Conservation (phyloP, 441 rosid genomes). For the Gossypium trilobum region DNA sequence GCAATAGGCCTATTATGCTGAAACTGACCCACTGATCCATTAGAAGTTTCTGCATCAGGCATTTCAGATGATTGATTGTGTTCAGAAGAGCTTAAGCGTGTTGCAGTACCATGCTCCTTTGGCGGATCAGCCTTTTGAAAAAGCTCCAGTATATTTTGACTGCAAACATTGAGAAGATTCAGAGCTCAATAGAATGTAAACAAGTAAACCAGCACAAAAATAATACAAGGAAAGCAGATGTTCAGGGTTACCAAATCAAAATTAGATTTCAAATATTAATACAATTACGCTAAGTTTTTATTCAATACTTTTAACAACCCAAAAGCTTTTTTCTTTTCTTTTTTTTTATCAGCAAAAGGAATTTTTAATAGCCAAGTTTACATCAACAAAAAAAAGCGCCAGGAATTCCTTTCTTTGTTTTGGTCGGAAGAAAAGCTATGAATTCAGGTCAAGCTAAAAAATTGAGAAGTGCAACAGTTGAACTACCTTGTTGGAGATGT, state of each 20-base stretch:
- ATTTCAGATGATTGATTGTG: conserved; percentile 31
- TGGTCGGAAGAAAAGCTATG: not conserved
- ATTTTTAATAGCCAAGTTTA: not conserved
- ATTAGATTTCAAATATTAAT: not conserved
- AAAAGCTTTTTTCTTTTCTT: not conserved
- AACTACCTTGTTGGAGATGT: conserved; percentile 47
- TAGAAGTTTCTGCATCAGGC: conserved; percentile 43
- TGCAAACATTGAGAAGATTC: conserved; percentile 23
- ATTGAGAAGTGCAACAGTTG: not conserved
- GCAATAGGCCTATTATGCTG: conserved; percentile 39
- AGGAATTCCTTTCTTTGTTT: not conserved
- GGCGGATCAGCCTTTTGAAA: conserved; percentile 69
- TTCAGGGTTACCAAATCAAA: not conserved
- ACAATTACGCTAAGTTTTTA: not conserved
- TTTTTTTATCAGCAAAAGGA: not conserved
- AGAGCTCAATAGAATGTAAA: not conserved
- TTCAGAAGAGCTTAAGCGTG: conserved; percentile 37
- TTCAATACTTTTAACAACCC: not conserved
- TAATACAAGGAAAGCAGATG: not conserved
- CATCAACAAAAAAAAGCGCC: not conserved
- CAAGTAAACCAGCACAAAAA: not conserved
- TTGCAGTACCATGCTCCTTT: conserved; percentile 32
- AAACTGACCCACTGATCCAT: conserved; percentile 40
- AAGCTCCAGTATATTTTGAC: conserved; percentile 78
- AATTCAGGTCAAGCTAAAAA: not conserved